Base-by-base conservation (phyloP, 441 rosid species). In the Gossypium lobatum region DNA sequence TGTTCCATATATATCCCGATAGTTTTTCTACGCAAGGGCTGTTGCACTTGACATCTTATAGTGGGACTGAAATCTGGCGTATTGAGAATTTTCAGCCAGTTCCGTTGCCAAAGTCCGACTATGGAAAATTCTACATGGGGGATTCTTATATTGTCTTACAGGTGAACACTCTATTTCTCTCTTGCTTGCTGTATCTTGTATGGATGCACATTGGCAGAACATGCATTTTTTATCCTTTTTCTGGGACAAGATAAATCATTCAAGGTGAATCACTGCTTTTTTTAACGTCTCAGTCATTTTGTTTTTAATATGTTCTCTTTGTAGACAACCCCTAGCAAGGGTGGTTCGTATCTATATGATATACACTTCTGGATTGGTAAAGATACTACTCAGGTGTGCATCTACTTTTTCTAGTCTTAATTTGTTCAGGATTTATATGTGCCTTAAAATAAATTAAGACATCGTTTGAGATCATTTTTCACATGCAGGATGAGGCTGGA, bases 321-420 rank as follows among this genome's bases (percentile, higher is more conserved):
- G 83, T 80, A 96, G 98, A 93, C 97, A 66, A 76, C 92, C 34
- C 76, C 91, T 70, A 89, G 86, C 64, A 93, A 88, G 80, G 97
- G 96, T 71, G 98, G 99, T 53, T 87, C 98, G 73, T 92, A 88
- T 82, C 84, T 86, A 65, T 89, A 84, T 77, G 98, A 96, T 79
- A 88, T 93, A 75, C 98, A 96, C 86, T 96, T 93, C 82, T 96
- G 99, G 99, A 88, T 96, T 77, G 99, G 99, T 72, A 93, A 86
- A 87, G 99, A 96, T 79, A 86, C 98, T 45, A 93, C 91, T 78
- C 99, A 96, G 98, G 99, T 93, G 59, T 46, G 78, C 75, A 59
- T 25, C 64, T 42, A n/a, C 48, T 7, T 64, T 31, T 26, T n/a
- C 34, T 46, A 17, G 61, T 6, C 31, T 9, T 37, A 37, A 65